Percentiles rank a stretch among this genome's conserved stretches.
phyloP scores from a whole-genome alignment of 2,329 filamentous ascomycete genomes.

The Xylariaceae sp. region DNA sequence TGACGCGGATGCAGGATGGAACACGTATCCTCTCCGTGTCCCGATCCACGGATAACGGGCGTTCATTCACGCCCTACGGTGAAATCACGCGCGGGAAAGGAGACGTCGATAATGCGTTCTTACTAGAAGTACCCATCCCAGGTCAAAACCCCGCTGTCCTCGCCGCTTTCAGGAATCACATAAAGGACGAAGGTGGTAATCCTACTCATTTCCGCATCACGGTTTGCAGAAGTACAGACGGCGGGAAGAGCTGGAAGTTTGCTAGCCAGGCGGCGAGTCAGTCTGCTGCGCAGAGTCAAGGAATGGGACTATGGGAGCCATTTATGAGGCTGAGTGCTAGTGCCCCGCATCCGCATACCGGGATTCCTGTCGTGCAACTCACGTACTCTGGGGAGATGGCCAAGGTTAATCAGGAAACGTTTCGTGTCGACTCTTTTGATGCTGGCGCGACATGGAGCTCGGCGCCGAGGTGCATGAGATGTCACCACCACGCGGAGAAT shows the following conservation, averaged over 20 bases:
- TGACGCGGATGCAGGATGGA: conserved; percentile 37
- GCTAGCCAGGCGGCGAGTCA: conserved; percentile 42
- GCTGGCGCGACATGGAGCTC: conserved; percentile 39
- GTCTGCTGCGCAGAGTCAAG: conserved; percentile 36
- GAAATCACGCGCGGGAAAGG: conserved; percentile 40
- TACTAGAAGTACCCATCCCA: conserved; percentile 37
- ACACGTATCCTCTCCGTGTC: conserved; percentile 40
- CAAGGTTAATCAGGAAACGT: conserved; percentile 44
- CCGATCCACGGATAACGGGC: conserved; percentile 40
- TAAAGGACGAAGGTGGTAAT: conserved; percentile 27
- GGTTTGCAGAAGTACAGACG: conserved; percentile 43
- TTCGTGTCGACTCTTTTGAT: conserved; percentile 42
- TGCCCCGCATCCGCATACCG: conserved; percentile 16
- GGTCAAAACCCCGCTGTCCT: conserved; percentile 23
- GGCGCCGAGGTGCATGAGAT: conserved; percentile 37
- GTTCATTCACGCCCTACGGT: conserved; percentile 36
- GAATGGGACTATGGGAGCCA: conserved; percentile 47
- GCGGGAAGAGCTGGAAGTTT: conserved; percentile 40
- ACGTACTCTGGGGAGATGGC: conserved; percentile 45
- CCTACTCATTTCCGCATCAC: conserved; percentile 46
- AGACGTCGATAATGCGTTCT: conserved; percentile 45
- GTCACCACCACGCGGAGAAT: conserved; percentile 31
- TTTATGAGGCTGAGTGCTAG: conserved; percentile 37
- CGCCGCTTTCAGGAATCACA: conserved; percentile 47
- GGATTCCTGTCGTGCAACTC: conserved; percentile 36